Conservation (phyloP, 192 early-diverging fungal species). For the Coemansia sp. region DNA sequence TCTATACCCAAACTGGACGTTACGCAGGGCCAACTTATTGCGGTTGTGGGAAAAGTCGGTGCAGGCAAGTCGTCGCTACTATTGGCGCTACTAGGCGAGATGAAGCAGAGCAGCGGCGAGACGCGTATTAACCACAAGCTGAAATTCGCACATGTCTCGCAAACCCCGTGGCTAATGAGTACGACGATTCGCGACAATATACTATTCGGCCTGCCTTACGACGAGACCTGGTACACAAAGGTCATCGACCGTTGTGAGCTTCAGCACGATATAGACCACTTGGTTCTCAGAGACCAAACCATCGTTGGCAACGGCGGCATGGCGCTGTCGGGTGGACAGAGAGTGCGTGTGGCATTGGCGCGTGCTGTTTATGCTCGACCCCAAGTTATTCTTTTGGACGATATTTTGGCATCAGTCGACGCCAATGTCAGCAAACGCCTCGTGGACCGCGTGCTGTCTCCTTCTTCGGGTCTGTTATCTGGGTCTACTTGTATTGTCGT, state of each 20-base stretch:
- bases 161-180: constrained; percentile 54
- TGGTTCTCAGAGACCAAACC: constrained; percentile 51
- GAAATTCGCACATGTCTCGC: constrained; percentile 29
- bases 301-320: constrained; percentile 64
- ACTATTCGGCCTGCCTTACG: constrained; percentile 32
- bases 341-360: constrained; percentile 67
- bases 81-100: constrained; percentile 80
- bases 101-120: constrained; percentile 16
- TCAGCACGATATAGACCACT: constrained; percentile 23
- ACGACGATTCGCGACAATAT: constrained; percentile 56
- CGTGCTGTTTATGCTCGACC: constrained; percentile 73
- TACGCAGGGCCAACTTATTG: constrained; percentile 61
- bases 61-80: constrained; percentile 86
- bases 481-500: constrained; percentile 59
- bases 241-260: constrained; percentile 38
- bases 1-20: background rate
- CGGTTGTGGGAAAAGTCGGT: constrained; percentile 82
- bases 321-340: constrained; percentile 66
- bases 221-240: constrained; percentile 26
- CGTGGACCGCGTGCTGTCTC: constrained; percentile 66
- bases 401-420: constrained; percentile 69
- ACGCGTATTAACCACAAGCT: background rate
- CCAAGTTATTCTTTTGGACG: constrained; percentile 76
- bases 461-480: constrained; percentile 42
- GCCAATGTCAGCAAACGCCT: constrained; percentile 61